phyloP scores from a whole-genome alignment of 805 yeast genomes.

The Yamadazyma paraphyllophila region DNA sequence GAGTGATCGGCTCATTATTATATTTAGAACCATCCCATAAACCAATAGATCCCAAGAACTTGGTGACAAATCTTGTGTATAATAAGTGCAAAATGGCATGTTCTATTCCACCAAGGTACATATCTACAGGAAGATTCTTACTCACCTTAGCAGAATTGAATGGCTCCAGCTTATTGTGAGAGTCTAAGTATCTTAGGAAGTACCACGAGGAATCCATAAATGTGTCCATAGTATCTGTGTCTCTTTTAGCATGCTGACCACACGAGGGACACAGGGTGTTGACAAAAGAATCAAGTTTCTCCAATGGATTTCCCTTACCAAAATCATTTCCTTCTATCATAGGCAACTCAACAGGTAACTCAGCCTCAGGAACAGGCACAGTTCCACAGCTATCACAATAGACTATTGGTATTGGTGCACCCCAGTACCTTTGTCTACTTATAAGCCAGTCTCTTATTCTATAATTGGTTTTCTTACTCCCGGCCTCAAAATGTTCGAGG shows the following conservation, averaged over 20 bases:
- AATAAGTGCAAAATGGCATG: slow-evolving; percentile 92
- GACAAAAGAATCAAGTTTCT: slow-evolving; percentile 63
- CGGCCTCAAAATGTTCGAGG: slow-evolving; percentile 42
- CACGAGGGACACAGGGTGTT: slow-evolving; percentile 82
- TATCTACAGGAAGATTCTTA: slow-evolving; percentile 72
- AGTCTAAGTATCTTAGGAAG: slow-evolving; percentile 78
- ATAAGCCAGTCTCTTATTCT: slow-evolving; percentile 91
- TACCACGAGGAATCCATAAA: slow-evolving; percentile 99
- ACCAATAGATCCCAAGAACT: slow-evolving; percentile 67
- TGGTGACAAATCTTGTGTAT: slow-evolving; percentile 82
- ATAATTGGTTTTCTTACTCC: slow-evolving; percentile 50
- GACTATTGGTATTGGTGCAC: slow-evolving; percentile 94
- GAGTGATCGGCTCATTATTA: slow-evolving; percentile 77
- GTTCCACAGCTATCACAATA: slow-evolving; percentile 85
- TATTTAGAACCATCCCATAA: slow-evolving; percentile 60
- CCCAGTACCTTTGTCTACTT: slow-evolving; percentile 96
- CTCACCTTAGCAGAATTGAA: slow-evolving; percentile 36
- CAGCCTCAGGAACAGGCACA: slow-evolving; percentile 87
- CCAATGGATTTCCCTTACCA: slow-evolving; percentile 65
- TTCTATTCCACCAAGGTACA: slow-evolving; percentile 93
- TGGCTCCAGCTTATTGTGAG: slow-evolving; percentile 55
- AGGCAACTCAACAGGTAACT: slow-evolving; percentile 83
- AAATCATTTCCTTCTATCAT: slow-evolving; percentile 50
- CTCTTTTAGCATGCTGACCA: slow-evolving; percentile 60
- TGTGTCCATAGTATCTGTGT: slow-evolving; percentile 98